Evolutionary conservation across 2,329 filamentous ascomycete genomes (phyloP).

Genomic region (Pyricularia pennisetigena): DNA sequence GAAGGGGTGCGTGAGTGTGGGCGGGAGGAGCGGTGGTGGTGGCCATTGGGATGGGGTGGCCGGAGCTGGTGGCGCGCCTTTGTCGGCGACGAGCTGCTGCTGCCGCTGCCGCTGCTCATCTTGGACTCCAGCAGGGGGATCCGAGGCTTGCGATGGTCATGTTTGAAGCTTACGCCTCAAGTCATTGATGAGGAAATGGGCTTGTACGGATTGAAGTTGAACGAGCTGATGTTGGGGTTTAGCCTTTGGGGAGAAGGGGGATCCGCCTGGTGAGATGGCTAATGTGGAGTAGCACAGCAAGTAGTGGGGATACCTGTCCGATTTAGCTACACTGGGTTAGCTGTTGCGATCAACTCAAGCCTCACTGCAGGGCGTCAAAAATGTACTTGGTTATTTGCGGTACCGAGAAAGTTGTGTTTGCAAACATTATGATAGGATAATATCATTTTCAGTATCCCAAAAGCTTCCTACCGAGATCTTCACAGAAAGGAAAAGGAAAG

Average conservation of each 20-base stretch:
- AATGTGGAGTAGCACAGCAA: not conserved
- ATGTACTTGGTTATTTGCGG: no score
- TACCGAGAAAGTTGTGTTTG: no score
- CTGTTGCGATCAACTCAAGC: not conserved
- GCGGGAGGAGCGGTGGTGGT: not conserved
- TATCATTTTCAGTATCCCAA: not conserved
- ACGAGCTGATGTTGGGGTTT: no score
- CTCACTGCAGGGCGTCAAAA: not conserved
- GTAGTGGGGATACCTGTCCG: not conserved
- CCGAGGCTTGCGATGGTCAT: not conserved
- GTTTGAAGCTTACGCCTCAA: not conserved
- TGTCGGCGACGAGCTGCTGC: constrained; percentile 3
- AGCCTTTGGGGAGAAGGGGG: no score
- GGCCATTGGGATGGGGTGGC: constrained; percentile 1
- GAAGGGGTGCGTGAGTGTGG: not conserved
- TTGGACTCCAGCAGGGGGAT: not conserved
- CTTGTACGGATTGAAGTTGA: not conserved
- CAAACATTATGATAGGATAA: not conserved
- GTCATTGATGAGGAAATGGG: not conserved
- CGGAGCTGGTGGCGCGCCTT: constrained; percentile 4
- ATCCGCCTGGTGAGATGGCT: not conserved
- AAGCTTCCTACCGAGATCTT: not conserved
- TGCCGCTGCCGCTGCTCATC: constrained; percentile 7
- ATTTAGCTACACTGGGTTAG: not conserved
- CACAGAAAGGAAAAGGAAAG: not conserved